A percentile compares a stretch with the other conserved stretches of the same genome.
phyloP scores from a whole-genome alignment of 78 protist species.

The Ministeria vibrans region DNA sequence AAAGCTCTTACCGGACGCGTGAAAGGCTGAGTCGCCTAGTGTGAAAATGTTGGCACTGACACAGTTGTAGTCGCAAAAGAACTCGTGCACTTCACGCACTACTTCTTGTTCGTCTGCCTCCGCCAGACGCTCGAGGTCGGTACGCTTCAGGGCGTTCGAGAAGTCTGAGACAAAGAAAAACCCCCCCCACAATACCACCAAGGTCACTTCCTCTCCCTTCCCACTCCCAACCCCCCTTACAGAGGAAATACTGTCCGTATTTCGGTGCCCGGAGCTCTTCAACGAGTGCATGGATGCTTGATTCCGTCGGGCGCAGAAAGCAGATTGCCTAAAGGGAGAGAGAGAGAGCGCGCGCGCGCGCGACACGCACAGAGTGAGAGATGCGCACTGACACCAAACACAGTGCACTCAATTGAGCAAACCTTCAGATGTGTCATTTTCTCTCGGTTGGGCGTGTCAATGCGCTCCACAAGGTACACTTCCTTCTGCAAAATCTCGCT shows the following conservation, averaged over 20 bases:
- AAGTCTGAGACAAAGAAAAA: conserved; percentile 46
- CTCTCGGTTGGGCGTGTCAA: conserved; percentile 53
- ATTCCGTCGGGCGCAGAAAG: conserved; percentile 80
- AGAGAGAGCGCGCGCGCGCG: no score
- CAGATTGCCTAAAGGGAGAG: no score
- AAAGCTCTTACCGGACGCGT: neutral
- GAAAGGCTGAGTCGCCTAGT: neutral
- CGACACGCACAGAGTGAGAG: neutral
- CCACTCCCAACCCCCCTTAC: conserved; percentile 24
- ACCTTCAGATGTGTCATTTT: conserved; percentile 69
- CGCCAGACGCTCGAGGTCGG: conserved; percentile 63
- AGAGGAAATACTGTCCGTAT: conserved; percentile 79
- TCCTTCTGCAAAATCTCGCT: conserved; percentile 79
- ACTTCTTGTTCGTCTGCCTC: conserved; percentile 77
- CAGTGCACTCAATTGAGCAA: neutral
- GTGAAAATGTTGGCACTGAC: neutral
- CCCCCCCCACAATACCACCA: neutral
- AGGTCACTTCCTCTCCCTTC: no score
- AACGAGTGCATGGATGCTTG: conserved; percentile 40
- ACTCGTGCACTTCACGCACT: conserved; percentile 45
- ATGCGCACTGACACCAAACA: neutral
- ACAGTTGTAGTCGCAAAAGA: neutral
- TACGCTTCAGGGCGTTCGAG: conserved; percentile 53
- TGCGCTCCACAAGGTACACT: conserved; percentile 79
- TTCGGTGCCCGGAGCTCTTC: conserved; percentile 61